Evolutionary conservation across 176 grass and related monocot genomes (phyloP).

Genomic region (Hordeum marinum): DNA sequence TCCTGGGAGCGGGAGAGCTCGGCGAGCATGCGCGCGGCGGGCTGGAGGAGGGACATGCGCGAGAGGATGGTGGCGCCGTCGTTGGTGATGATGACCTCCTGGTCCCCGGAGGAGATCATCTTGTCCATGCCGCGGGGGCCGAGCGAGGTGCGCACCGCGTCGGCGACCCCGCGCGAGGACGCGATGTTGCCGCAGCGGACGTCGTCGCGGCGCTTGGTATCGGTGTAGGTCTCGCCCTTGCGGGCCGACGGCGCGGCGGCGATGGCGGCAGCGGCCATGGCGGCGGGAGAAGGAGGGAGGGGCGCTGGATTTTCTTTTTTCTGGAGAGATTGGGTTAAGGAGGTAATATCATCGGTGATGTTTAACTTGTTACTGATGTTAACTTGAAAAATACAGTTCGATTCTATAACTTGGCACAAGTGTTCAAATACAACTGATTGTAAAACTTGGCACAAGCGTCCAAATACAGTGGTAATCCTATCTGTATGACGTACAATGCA

Average conservation of each 20-base stretch:
- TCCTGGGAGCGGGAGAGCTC: not conserved
- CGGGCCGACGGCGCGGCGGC: not conserved
- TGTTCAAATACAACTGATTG: too few species aligned
- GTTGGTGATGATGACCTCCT: not conserved
- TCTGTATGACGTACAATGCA: too few species aligned
- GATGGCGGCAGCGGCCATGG: not conserved
- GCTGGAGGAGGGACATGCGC: not conserved
- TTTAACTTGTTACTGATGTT: too few species aligned
- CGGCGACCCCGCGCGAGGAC: not conserved
- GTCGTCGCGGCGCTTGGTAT: not conserved
- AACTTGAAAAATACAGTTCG: too few species aligned
- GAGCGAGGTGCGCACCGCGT: not conserved
- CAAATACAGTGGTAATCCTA: too few species aligned
- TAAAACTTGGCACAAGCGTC: too few species aligned
- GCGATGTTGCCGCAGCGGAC: not conserved
- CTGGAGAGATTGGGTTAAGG: too few species aligned
- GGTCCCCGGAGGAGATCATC: not conserved
- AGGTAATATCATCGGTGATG: too few species aligned
- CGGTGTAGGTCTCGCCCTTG: not conserved
- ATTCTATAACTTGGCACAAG: too few species aligned
- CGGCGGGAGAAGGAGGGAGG: not conserved
- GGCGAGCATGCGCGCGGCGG: not conserved
- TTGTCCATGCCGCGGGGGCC: not conserved
- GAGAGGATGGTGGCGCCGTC: not conserved
- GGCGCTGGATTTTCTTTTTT: too few species aligned